Evolutionary conservation across 371 early-diverging fungal genomes (phyloP), one percentile per base, ranked within the genome.

Genomic region (Massospora cicadina): DNA sequence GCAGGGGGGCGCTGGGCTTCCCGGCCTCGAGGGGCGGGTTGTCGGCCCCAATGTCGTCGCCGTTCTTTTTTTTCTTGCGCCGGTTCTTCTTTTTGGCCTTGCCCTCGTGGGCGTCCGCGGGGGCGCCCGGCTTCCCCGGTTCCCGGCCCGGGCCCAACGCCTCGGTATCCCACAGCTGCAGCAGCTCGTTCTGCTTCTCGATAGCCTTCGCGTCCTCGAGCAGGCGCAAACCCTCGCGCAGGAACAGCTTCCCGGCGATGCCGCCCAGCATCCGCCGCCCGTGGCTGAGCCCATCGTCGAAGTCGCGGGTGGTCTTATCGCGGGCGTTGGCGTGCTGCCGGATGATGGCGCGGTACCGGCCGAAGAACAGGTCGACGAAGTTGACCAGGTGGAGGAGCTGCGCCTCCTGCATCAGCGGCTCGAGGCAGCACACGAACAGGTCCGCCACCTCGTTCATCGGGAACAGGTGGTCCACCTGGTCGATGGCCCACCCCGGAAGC

Each of bases 221-320:
- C 2, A 84, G 79, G 17, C 87, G 73, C 70, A 81, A 79, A 0
- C 85, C 86, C 66, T 87, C 87, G 53, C 81, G 78, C 58, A 87
- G 76, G 70, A 86, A 81, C 64, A 84, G 65, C 64, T 81, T 81
- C 25, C 87, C 87, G 7, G 84, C 66, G 33, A 87, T 74, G 57
- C 83, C 85, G 0, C 83, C 84, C 30, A 87, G 71, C 64, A 84
- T 82, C 25, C 77, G 77, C 57, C 85, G 76, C 33, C 87, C 87
- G 0, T 77, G 81, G 56, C 80, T 75, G 58, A 86, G 73, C 24
- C 87, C 87, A 62, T 84, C 81, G 3, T 79, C 79, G 68, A 82
- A 84, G 54, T 80, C 77, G 25, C 80, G 74, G 12, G 82, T 70
- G 28, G 85, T 69, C 61, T 75, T 72, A 70, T 76, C 76, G 0